Base-by-base conservation (phyloP, 225 moss, liverwort and hornwort species). In the Neckera pumila region DNA sequence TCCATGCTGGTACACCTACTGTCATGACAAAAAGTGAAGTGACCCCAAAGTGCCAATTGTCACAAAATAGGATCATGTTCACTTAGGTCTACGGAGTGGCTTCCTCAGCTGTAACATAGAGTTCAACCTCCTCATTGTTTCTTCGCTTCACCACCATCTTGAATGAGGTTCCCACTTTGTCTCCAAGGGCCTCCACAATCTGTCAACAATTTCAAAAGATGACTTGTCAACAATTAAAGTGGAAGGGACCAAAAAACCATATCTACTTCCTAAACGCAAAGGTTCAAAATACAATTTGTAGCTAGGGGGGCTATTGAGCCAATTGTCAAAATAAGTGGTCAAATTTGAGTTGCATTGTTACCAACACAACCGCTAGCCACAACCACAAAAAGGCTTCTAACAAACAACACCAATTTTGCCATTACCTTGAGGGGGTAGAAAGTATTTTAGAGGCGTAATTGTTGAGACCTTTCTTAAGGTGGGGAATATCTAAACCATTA, bases 141-240 rank as follows among this genome's bases (percentile, higher is more conserved):
- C 82, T 77, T 81, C 98, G 81, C 91, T 89, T 91, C 81, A 98
- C 95, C 84, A 95, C 89, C 88, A 95, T 83, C 86, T 92, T 92
- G 83, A 97, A 98, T 49, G 93, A 91, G 75, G 90, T 92, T 79
- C 96, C 98, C 42, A 98, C 92, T 90, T 94, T 95, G 80, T 98
- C 98, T 84, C 97, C 95, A 51, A 98, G 70, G 18, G 93, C 90
- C 85, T 98, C 98, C 27, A 95, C 93, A 84, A 98, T 95, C 95
- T 96, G 84, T 53, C 66, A 57, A 90, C 60, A 79, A 79, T 59
- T 76, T 74, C 20, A 2, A 76, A 20, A 30, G 38, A 79, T 42
- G 11, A 86, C 31, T 85, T 9, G 31, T 28, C 31, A 47, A 42
- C 67, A 80, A 60, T 69, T 54, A 53, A 59, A 70, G 70, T 61